Percentiles rank a stretch among this genome's conserved stretches.
Evolutionary conservation across 768 basidiomycete species (phyloP).

Genomic region (Leccinum fibrillosum): DNA sequence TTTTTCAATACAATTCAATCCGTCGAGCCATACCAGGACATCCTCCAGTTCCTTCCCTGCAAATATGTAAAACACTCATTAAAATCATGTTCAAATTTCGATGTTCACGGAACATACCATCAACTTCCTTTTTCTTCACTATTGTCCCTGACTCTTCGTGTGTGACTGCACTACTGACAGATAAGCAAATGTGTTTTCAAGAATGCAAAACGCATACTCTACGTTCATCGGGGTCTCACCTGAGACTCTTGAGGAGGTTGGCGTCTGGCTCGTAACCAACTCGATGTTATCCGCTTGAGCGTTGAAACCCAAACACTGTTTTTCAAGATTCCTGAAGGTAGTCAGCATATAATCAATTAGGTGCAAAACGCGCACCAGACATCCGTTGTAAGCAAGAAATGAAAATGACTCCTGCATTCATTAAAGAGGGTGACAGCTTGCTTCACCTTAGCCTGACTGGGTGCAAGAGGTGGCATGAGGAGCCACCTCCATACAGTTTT

Average conservation of each 20-base stretch:
- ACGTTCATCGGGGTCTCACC: neutral
- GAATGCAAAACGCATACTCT: neutral
- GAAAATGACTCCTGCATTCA: neutral
- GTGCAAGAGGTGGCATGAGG: neutral
- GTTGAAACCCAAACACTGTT: neutral
- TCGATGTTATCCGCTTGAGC: neutral
- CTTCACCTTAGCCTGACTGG: neutral
- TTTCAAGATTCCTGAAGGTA: constrained; percentile 3
- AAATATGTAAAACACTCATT: neutral
- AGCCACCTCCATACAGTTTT: neutral
- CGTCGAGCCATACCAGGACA: neutral
- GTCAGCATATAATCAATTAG: neutral
- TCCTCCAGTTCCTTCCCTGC: neutral
- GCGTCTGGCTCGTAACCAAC: neutral
- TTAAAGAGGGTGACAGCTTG: neutral
- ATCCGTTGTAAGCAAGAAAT: constrained; percentile 2
- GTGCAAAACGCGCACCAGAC: neutral
- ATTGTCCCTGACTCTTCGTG: neutral
- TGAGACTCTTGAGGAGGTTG: neutral
- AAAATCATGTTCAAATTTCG: neutral
- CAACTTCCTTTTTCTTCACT: neutral
- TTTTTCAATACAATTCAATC: neutral
- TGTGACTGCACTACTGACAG: neutral
- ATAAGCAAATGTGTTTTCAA: neutral
- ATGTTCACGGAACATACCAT: neutral